phyloP scores from a whole-genome alignment of 441 rosid species.

The Gossypium laxum region DNA sequence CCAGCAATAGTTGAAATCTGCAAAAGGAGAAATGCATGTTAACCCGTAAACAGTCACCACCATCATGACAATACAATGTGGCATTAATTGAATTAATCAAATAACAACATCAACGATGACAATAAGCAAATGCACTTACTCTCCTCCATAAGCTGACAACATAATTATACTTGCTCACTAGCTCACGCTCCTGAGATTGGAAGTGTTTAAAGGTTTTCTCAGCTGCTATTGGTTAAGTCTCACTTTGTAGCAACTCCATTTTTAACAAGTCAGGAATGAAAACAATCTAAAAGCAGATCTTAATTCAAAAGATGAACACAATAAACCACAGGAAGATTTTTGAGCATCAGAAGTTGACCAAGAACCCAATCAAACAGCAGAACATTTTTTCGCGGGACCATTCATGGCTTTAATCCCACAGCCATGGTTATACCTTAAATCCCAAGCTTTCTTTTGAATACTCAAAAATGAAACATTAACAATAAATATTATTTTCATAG shows the following conservation, averaged over 20 bases:
- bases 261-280: conserved; percentile 8
- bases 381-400: neutral
- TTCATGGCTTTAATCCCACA: neutral
- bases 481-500: neutral
- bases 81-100: neutral
- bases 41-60: conserved; percentile 2
- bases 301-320: neutral
- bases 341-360: neutral
- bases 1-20: conserved; percentile 72
- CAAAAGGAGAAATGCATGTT: conserved; percentile 6
- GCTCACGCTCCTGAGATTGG: conserved; percentile 57
- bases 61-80: neutral
- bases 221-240: conserved; percentile 59
- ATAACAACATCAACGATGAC: neutral
- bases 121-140: conserved; percentile 40
- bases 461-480: neutral
- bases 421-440: neutral
- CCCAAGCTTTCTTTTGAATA: neutral
- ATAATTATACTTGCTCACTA: conserved; percentile 73
- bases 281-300: conserved; percentile 8
- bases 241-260: conserved; percentile 6
- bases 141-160: conserved; percentile 86
- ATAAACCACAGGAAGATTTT: neutral
- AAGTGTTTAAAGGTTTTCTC: conserved; percentile 65
- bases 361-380: neutral